Conservation (phyloP, 768 basidiomycete genomes). For the Boletus tomentosulus region DNA sequence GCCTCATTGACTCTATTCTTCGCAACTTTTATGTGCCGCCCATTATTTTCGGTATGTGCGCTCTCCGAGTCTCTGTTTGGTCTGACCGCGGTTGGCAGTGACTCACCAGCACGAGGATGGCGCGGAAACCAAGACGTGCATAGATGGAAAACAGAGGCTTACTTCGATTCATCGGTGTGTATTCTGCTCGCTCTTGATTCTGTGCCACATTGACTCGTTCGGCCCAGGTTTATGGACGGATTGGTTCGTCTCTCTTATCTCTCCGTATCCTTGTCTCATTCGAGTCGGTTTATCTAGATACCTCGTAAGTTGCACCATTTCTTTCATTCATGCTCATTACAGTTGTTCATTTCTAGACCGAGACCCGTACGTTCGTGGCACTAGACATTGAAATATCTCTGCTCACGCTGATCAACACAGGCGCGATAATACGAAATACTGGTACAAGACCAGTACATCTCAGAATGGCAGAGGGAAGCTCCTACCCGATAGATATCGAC, state of each 20-base stretch:
- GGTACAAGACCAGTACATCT: constrained; percentile 36
- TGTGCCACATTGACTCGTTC: neutral
- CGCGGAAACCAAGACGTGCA: constrained; percentile 60
- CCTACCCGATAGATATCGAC: constrained; percentile 53
- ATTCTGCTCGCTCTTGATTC: neutral
- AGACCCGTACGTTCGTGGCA: constrained; percentile 40
- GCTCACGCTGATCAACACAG: constrained; percentile 9
- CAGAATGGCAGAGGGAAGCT: constrained; percentile 26
- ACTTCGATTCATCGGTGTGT: constrained; percentile 68
- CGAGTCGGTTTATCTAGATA: constrained; percentile 38
- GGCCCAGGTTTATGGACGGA: constrained; percentile 62
- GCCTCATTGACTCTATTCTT: constrained; percentile 72
- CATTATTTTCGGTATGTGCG: constrained; percentile 61
- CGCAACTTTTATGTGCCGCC: constrained; percentile 81
- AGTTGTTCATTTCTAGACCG: constrained; percentile 27
- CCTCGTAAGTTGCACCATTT: constrained; percentile 40
- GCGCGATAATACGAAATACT: constrained; percentile 42
- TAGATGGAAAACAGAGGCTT: constrained; percentile 78
- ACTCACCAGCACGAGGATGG: constrained; percentile 55
- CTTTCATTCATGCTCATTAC: neutral
- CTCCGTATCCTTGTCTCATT: constrained; percentile 3
- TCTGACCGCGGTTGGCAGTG: constrained; percentile 33
- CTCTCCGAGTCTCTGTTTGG: neutral
- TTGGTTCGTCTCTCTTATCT: constrained; percentile 41
- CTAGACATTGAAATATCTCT: too few relatives aligned